Conservation (phyloP, 2,329 filamentous ascomycete species). For the Diaporthe vaccinii region DNA sequence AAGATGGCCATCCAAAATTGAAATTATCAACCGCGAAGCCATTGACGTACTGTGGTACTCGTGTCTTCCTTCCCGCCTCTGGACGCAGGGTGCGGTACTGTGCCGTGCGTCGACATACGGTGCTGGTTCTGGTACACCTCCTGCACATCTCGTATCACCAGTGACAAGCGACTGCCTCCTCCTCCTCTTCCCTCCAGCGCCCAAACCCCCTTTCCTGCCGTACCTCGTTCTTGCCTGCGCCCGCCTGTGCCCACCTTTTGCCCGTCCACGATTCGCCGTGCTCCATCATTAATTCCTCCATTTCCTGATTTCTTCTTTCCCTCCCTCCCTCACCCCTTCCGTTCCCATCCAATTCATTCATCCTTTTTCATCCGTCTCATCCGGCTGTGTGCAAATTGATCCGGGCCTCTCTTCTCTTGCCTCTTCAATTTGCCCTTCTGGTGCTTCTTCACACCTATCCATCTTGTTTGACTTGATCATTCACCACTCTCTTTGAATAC, state of each 20-base stretch:
- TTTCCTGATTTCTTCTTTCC: conserved; percentile 24
- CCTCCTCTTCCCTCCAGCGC: background rate
- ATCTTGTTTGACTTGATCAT: conserved; percentile 35
- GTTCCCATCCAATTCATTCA: conserved; percentile 1
- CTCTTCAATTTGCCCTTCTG: conserved; percentile 37
- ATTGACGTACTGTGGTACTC: conserved; percentile 11
- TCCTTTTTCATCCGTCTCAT: conserved; percentile 24
- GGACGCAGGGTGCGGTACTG: background rate
- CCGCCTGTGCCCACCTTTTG: conserved; percentile 25
- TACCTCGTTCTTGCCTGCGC: conserved; percentile 9
- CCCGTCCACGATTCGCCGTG: conserved; percentile 11
- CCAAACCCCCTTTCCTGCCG: conserved; percentile 7
- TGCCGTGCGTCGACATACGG: background rate
- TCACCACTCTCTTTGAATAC: conserved; percentile 41
- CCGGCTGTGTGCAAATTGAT: conserved; percentile 32
- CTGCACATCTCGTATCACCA: conserved; percentile 31
- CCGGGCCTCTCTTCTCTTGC: conserved; percentile 35
- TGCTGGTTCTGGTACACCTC: conserved; percentile 28
- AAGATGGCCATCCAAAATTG: background rate
- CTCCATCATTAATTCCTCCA: conserved; percentile 12
- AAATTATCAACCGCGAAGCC: background rate
- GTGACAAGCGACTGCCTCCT: conserved; percentile 17
- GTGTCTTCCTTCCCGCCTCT: background rate
- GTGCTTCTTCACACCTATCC: conserved; percentile 16
- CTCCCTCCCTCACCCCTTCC: conserved; percentile 6